Conservation (phyloP, 139 green algal species). For the Mychonastes homosphaera region DNA sequence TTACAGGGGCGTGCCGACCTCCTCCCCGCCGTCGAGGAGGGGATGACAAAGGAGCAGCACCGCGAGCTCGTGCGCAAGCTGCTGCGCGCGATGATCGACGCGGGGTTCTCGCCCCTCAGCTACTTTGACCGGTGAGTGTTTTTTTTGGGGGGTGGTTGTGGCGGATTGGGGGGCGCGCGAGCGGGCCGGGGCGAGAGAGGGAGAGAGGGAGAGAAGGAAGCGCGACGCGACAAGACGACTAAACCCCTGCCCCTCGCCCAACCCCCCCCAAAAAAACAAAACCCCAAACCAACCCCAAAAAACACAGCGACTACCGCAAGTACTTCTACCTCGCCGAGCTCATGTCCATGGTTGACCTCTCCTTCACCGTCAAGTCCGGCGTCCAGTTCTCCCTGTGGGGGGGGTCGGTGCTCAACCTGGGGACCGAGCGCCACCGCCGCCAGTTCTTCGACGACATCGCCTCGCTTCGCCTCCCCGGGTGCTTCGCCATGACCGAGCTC, state of each 20-base stretch:
- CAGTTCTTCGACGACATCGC: conserved; percentile 76
- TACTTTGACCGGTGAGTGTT: neutral
- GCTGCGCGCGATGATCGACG: conserved; percentile 42
- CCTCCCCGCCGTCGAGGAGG: conserved; percentile 51
- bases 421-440: conserved; percentile 52
- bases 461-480: conserved; percentile 54
- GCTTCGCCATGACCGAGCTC: conserved; percentile 87
- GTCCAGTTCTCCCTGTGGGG: conserved; percentile 74
- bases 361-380: conserved; percentile 66
- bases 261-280: too few species aligned
- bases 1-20: conserved; percentile 62
- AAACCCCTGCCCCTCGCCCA: neutral
- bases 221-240: too few species aligned
- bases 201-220: too few species aligned
- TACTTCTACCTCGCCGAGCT: conserved; percentile 58
- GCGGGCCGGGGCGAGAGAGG: too few species aligned
- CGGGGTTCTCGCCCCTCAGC: conserved; percentile 51
- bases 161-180: too few species aligned
- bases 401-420: conserved; percentile 57
- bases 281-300: too few species aligned
- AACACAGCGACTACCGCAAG: conserved; percentile 35
- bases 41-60: conserved; percentile 70
- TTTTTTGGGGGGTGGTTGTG: too few species aligned
- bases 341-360: conserved; percentile 58
- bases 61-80: conserved; percentile 52